These are phyloP conservation scores for Malassezia japonica DNA, from an alignment of 1,284 basidiomycete genomes.

Conservation along the genomic window DNA sequence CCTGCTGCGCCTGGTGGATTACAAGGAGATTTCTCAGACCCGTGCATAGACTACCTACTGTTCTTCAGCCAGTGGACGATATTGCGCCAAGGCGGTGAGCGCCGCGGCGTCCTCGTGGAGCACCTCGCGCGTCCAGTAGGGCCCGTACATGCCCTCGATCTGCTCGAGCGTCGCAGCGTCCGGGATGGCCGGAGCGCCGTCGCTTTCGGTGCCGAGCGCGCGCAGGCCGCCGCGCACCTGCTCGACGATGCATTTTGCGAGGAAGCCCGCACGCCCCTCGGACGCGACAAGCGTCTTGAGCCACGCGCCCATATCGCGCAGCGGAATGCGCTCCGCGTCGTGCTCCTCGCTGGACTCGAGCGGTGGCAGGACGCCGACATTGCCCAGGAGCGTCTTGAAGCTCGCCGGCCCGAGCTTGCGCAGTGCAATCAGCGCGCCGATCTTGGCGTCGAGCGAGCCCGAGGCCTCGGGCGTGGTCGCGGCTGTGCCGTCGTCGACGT, in stretches of 20 bases:
- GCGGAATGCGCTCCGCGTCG: constrained; percentile 18
- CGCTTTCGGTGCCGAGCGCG: constrained; percentile 15
- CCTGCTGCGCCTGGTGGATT: constrained; percentile 54
- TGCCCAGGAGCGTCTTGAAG: constrained; percentile 31
- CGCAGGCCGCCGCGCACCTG: constrained; percentile 17
- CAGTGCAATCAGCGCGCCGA: constrained; percentile 41
- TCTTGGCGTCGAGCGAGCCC: constrained; percentile 25
- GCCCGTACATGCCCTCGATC: constrained; percentile 15
- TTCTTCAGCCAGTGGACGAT: not conserved
- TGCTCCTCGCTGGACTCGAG: not conserved
- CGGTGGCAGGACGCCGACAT: not conserved
- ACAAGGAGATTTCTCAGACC: constrained; percentile 13
- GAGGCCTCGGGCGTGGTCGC: constrained; percentile 21
- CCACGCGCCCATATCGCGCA: constrained; percentile 26
- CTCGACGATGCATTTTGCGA: constrained; percentile 1
- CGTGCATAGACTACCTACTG: not conserved
- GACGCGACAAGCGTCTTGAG: constrained; percentile 7
- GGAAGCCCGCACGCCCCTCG: not conserved
- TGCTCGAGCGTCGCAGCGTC: not conserved
- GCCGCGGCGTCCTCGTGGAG: constrained; percentile 12
- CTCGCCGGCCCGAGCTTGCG: constrained; percentile 34
- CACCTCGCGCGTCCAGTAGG: constrained; percentile 22
- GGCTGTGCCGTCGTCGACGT: constrained; percentile 16
- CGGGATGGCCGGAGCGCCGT: constrained; percentile 14
- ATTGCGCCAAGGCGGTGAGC: not conserved